Evolutionary conservation across 352 stramenopile genomes (phyloP), one percentile per base, ranked within the genome.

Genomic region (Phytopythium chamaehyphon): DNA sequence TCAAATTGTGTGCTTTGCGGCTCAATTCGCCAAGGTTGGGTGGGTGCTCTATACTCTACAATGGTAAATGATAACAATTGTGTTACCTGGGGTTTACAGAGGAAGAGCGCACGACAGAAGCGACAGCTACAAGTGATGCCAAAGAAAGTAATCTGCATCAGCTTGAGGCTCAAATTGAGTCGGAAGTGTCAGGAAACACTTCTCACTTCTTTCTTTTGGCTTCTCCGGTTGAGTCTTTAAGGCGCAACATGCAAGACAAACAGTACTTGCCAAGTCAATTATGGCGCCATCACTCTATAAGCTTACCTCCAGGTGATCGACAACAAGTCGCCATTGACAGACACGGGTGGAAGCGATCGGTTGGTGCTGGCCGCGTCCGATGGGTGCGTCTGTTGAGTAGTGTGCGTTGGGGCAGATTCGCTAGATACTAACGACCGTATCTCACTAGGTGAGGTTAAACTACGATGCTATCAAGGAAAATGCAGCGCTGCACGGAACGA

Each of bases 271-370:
- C 47, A 6, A 24, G 28, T 28, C 19, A 37, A 9, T 5, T 36
- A 6, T 8, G 9, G 16, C 45, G 18, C 6, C 15, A 28, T 12
- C 45, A 33, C 11, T 51, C 62, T 45, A 16, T 44, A 38, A 69
- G 33, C 51, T 24, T 33, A 46, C 44, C 62, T 28, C 55, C 81
- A 23, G 84, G 58, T 40, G 73, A 87, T 22, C 69, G 71, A 1
- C 79, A 92, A 40, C 62, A 70, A 9, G 59, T 81, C 47, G 76
- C 77, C 16, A 62, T 72, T 6, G 72, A 83, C 12, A 69, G 83
- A 6, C 75, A 87, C 33, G 66, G 82, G 40, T 90, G 79, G 79
- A 93, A 90, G 43, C 73, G 83, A 15, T 86, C 66, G 45, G 55
- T 90, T 48, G 53, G 50, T 37, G 54, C 45, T 10, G 40, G 62